Evolutionary conservation across 352 stramenopile genomes (phyloP).

Genomic region (Globisporangium megalacanthum): DNA sequence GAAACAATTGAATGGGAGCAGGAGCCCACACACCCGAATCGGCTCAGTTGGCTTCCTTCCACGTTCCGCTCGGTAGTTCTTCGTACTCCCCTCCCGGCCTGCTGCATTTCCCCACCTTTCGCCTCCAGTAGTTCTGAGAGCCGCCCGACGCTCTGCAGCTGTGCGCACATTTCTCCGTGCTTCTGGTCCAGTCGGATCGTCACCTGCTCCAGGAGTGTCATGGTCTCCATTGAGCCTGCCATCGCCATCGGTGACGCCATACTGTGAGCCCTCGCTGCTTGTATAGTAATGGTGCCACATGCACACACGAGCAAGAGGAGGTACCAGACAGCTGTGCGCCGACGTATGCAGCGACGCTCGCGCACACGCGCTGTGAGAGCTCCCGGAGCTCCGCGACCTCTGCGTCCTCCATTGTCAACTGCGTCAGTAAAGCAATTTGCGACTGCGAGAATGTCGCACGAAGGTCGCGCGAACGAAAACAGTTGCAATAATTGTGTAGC

Average conservation of each 20-base stretch:
- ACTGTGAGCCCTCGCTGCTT: too few relatives aligned
- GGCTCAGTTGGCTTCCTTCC: too few relatives aligned
- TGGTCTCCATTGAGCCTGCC: conserved; percentile 66
- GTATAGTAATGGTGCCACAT: too few relatives aligned
- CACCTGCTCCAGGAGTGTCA: conserved; percentile 65
- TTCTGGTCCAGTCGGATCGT: conserved; percentile 55
- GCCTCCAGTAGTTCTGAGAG: conserved; percentile 63
- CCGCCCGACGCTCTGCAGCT: conserved; percentile 52
- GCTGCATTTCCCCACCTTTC: conserved; percentile 33
- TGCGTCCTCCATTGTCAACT: conserved; percentile 40
- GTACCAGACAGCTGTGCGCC: conserved; percentile 59
- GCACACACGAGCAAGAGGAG: too few relatives aligned
- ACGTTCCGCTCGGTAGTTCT: background rate
- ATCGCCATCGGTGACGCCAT: too few relatives aligned
- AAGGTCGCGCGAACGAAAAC: background rate
- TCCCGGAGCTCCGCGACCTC: conserved; percentile 51
- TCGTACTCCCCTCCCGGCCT: background rate
- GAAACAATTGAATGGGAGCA: background rate
- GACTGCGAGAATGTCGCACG: conserved; percentile 3
- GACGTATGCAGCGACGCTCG: conserved; percentile 63
- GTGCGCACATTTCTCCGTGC: conserved; percentile 51
- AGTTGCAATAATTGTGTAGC: background rate
- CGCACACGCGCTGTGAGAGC: conserved; percentile 62
- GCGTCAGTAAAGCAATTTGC: background rate
- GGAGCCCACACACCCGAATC: too few relatives aligned